phyloP scores from a whole-genome alignment of 192 early-diverging fungal species.

The Umbelopsis sp. region DNA sequence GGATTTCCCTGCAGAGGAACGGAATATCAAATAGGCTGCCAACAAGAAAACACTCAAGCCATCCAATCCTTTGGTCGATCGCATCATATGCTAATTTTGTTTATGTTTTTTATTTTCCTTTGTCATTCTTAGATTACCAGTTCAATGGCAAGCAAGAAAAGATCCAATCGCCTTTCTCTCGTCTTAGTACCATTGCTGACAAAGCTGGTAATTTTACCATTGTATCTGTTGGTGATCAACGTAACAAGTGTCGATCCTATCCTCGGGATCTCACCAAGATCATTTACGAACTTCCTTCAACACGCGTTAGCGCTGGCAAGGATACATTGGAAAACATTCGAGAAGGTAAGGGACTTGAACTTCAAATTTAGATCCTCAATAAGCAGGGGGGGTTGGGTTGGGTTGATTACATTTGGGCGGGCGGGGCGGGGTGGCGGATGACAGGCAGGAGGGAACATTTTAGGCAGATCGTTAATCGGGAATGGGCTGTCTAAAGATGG shows the following conservation, averaged over 20 bases:
- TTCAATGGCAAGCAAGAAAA: conserved; percentile 34
- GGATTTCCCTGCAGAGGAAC: neutral
- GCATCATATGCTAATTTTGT: too few species aligned
- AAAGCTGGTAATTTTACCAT: conserved; percentile 52
- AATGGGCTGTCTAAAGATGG: neutral
- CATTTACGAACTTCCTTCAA: conserved; percentile 43
- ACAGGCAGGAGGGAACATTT: too few species aligned
- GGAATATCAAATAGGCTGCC: too few species aligned
- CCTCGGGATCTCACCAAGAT: conserved; percentile 38
- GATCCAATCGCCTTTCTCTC: conserved; percentile 23
- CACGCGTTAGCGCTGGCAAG: conserved; percentile 41
- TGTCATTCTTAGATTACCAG: conserved; percentile 25
- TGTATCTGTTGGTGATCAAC: conserved; percentile 43
- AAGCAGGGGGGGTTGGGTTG: too few species aligned
- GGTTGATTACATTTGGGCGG: too few species aligned
- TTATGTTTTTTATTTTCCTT: too few species aligned
- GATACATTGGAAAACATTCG: conserved; percentile 46
- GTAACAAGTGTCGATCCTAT: conserved; percentile 42
- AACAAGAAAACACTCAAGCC: too few species aligned
- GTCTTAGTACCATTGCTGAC: conserved; percentile 39
- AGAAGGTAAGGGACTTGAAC: conserved; percentile 28
- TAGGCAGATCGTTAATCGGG: too few species aligned
- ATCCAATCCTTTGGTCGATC: too few species aligned
- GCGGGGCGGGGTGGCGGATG: too few species aligned
- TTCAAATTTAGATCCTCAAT: neutral